phyloP scores from a whole-genome alignment of 768 basidiomycete genomes.

The Cystoderma amianthinum region DNA sequence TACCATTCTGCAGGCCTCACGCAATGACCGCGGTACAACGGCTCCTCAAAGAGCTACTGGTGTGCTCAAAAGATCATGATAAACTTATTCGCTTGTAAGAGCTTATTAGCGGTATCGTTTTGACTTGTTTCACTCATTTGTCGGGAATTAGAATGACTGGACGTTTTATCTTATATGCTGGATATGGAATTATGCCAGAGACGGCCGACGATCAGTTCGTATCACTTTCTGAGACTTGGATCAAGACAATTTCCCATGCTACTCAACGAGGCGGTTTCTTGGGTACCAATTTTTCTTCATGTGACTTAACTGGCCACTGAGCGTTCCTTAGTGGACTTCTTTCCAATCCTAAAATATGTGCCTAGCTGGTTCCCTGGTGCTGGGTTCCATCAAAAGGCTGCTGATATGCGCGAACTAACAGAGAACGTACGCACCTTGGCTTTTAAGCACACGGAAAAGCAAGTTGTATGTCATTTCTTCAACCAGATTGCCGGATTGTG shows the following conservation, averaged over 20 bases:
- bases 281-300: too few relatives aligned
- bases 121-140: too few relatives aligned
- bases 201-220: not conserved
- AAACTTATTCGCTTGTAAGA: not conserved
- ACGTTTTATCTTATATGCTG: not conserved
- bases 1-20: not conserved
- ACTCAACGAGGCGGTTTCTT: not conserved
- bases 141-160: not conserved
- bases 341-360: not conserved
- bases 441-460: not conserved
- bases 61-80: not conserved
- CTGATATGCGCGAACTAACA: not conserved
- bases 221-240: not conserved
- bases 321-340: not conserved
- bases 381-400: not conserved
- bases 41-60: not conserved
- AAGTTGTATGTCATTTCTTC: not conserved
- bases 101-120: not conserved
- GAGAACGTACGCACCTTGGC: not conserved
- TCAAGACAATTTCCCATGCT: not conserved
- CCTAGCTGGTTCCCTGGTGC: not conserved
- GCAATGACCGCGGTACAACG: not conserved
- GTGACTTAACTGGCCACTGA: too few relatives aligned
- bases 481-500: too few relatives aligned
- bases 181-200: not conserved